Evolutionary conservation across 75 land plant species (phyloP), one percentile per base, ranked within the genome.

Genomic region (Ceratopteris richardii): DNA sequence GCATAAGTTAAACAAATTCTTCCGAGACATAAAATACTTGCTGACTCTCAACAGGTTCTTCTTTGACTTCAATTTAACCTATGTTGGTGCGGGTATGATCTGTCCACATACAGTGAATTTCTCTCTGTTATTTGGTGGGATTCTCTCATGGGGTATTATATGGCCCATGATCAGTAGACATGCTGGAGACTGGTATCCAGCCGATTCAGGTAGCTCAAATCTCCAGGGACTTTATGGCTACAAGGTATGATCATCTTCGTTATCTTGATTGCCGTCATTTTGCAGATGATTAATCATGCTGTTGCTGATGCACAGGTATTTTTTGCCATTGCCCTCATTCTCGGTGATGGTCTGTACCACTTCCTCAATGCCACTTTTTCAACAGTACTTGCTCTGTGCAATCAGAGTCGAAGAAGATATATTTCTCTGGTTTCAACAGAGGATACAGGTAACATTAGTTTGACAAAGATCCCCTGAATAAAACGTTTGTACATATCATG

Each of bases 171-270:
- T 82, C 39, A 54, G 58, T 40, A 60, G 48, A 10, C 66, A 25
- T 20, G 81, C 73, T 33, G 85, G 82, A 26, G 67, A 71, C 20
- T 82, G 85, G 84, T 81, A 81, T n/a, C 83, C 83, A 33, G 65
- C 55, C 22, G 54, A 57, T 51, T 61, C 68, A 31, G 63, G 50
- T 42, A 65, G 79, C 58, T 66, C 57, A 56, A 70, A 79, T 37
- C 76, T 79, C 46, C 56, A 70, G 59, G 82, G 82, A 1, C 82
- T 79, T 7, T 79, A 76, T 66, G 82, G 82, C 0, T 79, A 79
- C 56, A 79, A 79, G 82, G 81, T 78, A 75, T 33, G 9, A 33
- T 76, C 63, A 13, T 33, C 7, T 33, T 9, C 37, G 9, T 33
- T 9, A 33, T 33, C 9, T 4, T 33, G 9, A 4, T 9, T 33